Base-by-base conservation (phyloP, 108 stramenopile species). In the Cyclotella baltica region DNA sequence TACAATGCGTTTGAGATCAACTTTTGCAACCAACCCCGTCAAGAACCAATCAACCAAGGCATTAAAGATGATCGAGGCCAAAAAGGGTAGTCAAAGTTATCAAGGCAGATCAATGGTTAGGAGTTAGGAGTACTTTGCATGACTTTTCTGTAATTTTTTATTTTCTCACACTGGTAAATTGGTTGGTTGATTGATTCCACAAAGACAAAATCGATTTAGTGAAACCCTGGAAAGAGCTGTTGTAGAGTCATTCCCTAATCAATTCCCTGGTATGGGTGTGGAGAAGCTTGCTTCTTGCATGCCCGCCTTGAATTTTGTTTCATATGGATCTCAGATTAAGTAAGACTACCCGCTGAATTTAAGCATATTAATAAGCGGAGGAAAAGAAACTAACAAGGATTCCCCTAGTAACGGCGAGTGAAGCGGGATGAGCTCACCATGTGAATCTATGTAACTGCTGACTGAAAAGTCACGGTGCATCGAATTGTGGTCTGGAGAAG, bases 281-380 rank as follows among this genome's bases (percentile, higher is more conserved):
- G 52, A 64, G 62, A 37, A 65, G 70, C 61, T 33, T 72, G 34
- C 46, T 64, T 65, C 36, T 35, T 51, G 56, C 20, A 46, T 18
- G 20, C 28, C 20, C 70, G 29, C 62, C 61, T 31, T 25, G 56
- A 40, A 40, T 18, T 20, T 43, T 38, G n/a, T 77, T 71, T 38
- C 27, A 25, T 84, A 75, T 86, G 78, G 83, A 88, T 88, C 88
- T 88, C 86, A 88, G 85, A 80, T 91, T 81, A 89, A 88, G 89
- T 88, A 92, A 92, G 92, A 91, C 67, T 78, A 96, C 96, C 92
- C 93, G 91, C 96, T 88, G 93, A 93, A 96, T 96, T 96, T 97
- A 97, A 96, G 93, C 96, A 96, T 96, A 96, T 95, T 91, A 96
- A 87, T 96, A 93, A 93, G 96, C 91, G 93, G 91, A 94, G 93